Evolutionary conservation across 306 rosid species (phyloP), one percentile per base, ranked within the genome.

Genomic region (Neltuma alba): DNA sequence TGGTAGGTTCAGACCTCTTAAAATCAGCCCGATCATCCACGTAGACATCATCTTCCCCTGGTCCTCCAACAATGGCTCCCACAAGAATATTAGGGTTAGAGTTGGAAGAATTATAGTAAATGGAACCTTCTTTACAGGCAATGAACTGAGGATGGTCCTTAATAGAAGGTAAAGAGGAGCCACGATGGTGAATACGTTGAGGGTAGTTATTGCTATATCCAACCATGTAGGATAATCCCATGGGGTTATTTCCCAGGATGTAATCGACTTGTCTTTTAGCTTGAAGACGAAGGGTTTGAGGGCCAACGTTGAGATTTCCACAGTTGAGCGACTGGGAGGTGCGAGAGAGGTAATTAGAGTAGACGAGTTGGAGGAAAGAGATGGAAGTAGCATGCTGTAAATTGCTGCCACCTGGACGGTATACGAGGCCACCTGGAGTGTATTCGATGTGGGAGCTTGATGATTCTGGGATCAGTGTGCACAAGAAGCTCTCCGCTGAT

Each of bases 331-430:
- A 18, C 48, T 85, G 88, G 6, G 94, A 89, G 3, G 91, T 90
- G 65, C 86, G 87, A 3, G 87, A 85, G 3, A 95, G 82, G 89
- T 89, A 91, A 62, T 91, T 84, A 21, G 98, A 91, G 47, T 92
- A 95, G 9, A 93, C 96, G 14, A 95, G 84, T 37, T 85, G 77
- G 57, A 95, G 92, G 85, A 95, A 95, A 15, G 97, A 69, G 34
- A 95, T 91, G 62, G 97, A 84, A 21, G 99, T 89, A 20, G 91
- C 88, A 68, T 94, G 99, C 57, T 95, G 97, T 42, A 95, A 72
- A 62, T 95, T 95, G 97, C 98, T 95, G 65, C 99, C 97, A 2
- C 99, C 97, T 0, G 97, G 97, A 73, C 86, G 90, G 89, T 89
- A 94, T 66, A 94, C 85, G 71, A 94, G 97, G 34, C 97, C 99